Conservation (phyloP, 257 asterid species). For the Coffea eugenioides region DNA sequence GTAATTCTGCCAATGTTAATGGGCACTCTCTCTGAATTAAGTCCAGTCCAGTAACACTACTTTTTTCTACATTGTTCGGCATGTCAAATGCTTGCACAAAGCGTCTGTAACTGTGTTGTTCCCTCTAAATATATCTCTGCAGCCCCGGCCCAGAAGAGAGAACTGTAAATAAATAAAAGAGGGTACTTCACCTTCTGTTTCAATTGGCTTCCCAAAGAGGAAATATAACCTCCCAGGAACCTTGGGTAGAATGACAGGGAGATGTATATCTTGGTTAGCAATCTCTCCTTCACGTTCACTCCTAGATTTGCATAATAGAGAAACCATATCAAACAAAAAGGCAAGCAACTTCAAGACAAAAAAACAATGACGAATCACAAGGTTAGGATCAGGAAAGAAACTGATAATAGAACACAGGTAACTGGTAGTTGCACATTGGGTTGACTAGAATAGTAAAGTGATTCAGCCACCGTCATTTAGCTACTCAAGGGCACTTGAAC, state of each 20-base stretch:
- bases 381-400: neutral
- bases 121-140: neutral
- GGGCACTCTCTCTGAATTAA: neutral
- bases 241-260: slow-evolving; percentile 67
- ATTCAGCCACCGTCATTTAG: neutral
- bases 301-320: slow-evolving; percentile 30
- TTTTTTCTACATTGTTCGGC: neutral
- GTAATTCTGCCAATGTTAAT: neutral
- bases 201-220: slow-evolving; percentile 83
- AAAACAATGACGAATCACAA: neutral
- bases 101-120: neutral
- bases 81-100: neutral
- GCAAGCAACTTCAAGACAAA: neutral
- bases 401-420: neutral
- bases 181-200: slow-evolving; percentile 56
- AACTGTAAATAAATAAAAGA: neutral
- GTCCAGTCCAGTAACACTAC: neutral
- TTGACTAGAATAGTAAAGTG: neutral
- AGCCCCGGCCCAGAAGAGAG: no score
- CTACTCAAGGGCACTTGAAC: neutral
- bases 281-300: slow-evolving; percentile 56
- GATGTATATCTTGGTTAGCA: slow-evolving; percentile 68
- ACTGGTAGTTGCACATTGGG: neutral
- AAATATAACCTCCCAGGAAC: slow-evolving; percentile 85
- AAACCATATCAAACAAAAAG: neutral